Base-by-base conservation (phyloP, 2,329 filamentous ascomycete species). In the Neurospora sp. region DNA sequence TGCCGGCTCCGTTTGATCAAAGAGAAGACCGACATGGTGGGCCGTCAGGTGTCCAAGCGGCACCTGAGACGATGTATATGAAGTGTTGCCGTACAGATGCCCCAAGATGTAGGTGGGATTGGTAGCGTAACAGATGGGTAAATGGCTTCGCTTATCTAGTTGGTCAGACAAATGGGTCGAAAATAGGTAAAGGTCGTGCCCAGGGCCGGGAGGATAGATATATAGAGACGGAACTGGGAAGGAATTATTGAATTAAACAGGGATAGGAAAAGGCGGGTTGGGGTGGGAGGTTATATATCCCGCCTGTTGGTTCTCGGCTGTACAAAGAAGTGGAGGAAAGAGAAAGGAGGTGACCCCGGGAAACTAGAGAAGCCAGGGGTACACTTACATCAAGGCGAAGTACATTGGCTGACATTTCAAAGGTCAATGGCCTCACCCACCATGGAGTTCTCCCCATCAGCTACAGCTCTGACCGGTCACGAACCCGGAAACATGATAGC, bases 21-120 rank as follows among this genome's bases (percentile, higher is more conserved):
- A 5, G 82, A 84, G 75, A 89, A 86, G 72, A 89, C 82, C 62
- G 87, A 85, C 87, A 89, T 89, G 71, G 67, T 67, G 52, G 15
- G 46, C 36, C 23, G 52, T 62, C 23, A 10, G 52, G 15, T 62
- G 28, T 62, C 52, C 6, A 62, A 36, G 52, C 8, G 23, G 23
- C 12, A 62, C 52, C 23, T 62, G 23, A 62, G 23, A 62, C 23
- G 23, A 33, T 33, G 23, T 62, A 62, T 62, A 33, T 33, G 23
- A 62, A 17, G 12, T 33, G 23, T 28, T 62, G 52, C 23, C 15
- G 23, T 17, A 33, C 23, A 28, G 52, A 3, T 62, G 8, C 8
- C 52, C 66, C 2, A 85, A 73, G 0, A 81, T 72, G 46, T 81
- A 77, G 57, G 81, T 78, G 37, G 67, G 38, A n/a, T 66, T 69